Evolutionary conservation across 1,284 basidiomycete species (phyloP), one percentile per base, ranked within the genome.

Genomic region (Peniophora sp.): DNA sequence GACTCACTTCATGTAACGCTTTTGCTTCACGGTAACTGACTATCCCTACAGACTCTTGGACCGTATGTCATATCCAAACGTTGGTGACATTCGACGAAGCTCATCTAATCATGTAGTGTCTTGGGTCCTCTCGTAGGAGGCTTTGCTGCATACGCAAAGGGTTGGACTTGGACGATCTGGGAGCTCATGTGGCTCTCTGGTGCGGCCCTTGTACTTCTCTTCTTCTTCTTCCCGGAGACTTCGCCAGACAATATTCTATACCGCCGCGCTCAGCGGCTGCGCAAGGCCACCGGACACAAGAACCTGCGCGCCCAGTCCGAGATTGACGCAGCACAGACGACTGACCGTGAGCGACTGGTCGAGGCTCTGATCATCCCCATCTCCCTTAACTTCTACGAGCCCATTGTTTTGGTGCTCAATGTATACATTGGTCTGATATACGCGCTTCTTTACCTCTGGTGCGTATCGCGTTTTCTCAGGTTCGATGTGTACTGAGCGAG

Each of bases 81-180:
- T 32, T 12, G 12, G 27, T 12, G 27, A 32, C 27, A 12, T 32
- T 5, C 12, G 27, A 5, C 12, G 6, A 5, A 32, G 27, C 27
- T 32, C n/a, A n/a, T n/a, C n/a, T n/a, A n/a, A n/a, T n/a, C n/a
- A n/a, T n/a, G n/a, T n/a, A n/a, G n/a, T 16, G 69, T 69, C 19
- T 55, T 57, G 14, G 61, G 58, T 10, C 78, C 79, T 1, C 70
- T 81, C 55, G 69, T 81, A 9, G 70, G 74, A 3, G 78, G 79
- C 0, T 69, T 69, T 50, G 63, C 63, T 2, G 62, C 59, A 11
- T 59, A 68, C 50, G 60, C 55, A 1, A 55, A 68, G 19, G 58
- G 59, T 24, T 82, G 74, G 73, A 62, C 71, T 14, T 81, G 78
- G 78, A 64, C 76, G 17, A 79, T 74, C 61, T 81, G 77, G 73